These are phyloP conservation scores for Boletus subparvulus DNA, from an alignment of 768 basidiomycete species.

Conservation along the genomic window DNA sequence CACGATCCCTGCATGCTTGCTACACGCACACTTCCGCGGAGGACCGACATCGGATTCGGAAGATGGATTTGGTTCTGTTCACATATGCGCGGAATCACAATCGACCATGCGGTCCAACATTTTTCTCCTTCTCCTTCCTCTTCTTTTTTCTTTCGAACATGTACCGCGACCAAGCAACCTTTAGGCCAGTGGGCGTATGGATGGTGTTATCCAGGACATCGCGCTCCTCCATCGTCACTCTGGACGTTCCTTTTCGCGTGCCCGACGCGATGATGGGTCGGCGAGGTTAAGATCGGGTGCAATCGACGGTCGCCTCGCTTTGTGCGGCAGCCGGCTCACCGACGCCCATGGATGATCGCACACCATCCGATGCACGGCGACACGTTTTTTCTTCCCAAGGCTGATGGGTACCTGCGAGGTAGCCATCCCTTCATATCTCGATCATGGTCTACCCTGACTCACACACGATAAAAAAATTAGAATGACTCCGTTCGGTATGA, in stretches of 20 bases:
- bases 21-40: too few relatives aligned
- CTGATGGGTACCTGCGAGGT: too few relatives aligned
- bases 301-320: not conserved
- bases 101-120: too few relatives aligned
- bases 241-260: not conserved
- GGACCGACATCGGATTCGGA: too few relatives aligned
- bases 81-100: too few relatives aligned
- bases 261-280: not conserved
- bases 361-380: not conserved
- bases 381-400: not conserved
- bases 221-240: not conserved
- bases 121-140: too few relatives aligned
- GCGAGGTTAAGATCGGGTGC: not conserved
- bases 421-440: not conserved
- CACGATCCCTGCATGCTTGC: too few relatives aligned
- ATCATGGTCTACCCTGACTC: conserved; percentile 5
- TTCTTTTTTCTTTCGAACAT: not conserved
- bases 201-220: not conserved
- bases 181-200: too few relatives aligned
- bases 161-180: not conserved
- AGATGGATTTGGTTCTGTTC: too few relatives aligned
- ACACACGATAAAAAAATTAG: not conserved
- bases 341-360: not conserved
- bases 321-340: not conserved
- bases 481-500: conserved; percentile 1